These are phyloP conservation scores for Spirogloea muscicola DNA, from an alignment of 139 green algal species.

Conservation along the genomic window DNA sequence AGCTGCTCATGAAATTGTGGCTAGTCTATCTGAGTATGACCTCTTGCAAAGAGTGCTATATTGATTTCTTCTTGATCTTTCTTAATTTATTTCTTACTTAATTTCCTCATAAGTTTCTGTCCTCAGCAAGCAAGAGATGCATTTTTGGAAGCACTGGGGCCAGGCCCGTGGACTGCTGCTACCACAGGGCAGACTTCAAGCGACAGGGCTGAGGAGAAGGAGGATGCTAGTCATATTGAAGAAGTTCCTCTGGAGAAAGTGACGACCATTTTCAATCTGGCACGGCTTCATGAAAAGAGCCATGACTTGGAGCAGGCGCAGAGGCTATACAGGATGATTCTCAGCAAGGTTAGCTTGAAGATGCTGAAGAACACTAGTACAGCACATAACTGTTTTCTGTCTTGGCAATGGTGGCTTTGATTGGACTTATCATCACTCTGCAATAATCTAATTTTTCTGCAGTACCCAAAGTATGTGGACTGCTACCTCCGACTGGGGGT, in stretches of 20 bases:
- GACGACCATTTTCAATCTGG: slow-evolving; percentile 78
- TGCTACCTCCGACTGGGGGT: slow-evolving; percentile 76
- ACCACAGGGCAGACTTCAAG: not conserved
- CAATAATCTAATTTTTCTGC: too few relatives aligned
- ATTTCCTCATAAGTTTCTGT: too few relatives aligned
- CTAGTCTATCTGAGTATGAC: too few relatives aligned
- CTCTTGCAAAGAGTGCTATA: too few relatives aligned
- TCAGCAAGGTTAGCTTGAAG: slow-evolving; percentile 5
- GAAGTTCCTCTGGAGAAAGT: slow-evolving; percentile 50
- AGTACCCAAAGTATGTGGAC: slow-evolving; percentile 68
- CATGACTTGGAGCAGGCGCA: not conserved
- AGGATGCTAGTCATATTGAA: not conserved
- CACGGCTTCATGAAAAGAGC: slow-evolving; percentile 63
- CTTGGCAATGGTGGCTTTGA: too few relatives aligned
- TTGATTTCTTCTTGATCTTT: too few relatives aligned
- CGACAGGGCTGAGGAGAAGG: slow-evolving; percentile 15
- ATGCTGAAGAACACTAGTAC: not conserved
- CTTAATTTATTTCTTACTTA: too few relatives aligned
- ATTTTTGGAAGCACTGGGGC: slow-evolving; percentile 19
- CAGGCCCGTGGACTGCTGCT: slow-evolving; percentile 1
- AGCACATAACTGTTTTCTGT: too few relatives aligned
- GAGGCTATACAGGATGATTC: slow-evolving; percentile 28
- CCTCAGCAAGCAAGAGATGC: slow-evolving; percentile 42
- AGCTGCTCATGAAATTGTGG: too few relatives aligned
- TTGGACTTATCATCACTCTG: too few relatives aligned